A percentile compares a stretch with the other conserved stretches of the same genome.
Evolutionary conservation across 306 rosid species (phyloP).

Genomic region (Oxytropis ochrocephala): DNA sequence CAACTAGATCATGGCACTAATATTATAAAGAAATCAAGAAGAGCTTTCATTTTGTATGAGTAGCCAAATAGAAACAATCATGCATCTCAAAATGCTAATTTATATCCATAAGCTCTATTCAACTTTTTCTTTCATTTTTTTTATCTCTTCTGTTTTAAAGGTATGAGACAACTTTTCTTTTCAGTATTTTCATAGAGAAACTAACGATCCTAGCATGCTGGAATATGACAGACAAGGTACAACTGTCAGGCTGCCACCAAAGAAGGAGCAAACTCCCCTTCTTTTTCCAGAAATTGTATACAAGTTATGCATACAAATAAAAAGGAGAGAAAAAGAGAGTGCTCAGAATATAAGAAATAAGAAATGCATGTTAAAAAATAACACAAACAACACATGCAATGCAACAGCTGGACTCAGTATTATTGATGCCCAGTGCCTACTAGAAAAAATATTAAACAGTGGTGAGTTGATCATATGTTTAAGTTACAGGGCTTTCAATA

Average conservation of each 20-base stretch:
- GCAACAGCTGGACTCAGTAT: slow-evolving; percentile 17
- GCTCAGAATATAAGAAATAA: background rate
- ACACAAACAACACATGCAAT: slow-evolving; percentile 5
- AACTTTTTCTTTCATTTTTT: background rate
- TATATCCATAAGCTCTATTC: background rate
- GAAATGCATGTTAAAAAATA: background rate
- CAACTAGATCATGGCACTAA: background rate
- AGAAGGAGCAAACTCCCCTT: background rate
- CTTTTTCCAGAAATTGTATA: background rate
- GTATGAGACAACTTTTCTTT: background rate
- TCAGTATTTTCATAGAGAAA: background rate
- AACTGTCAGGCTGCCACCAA: background rate
- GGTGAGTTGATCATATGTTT: background rate
- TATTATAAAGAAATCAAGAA: background rate
- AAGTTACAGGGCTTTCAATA: too few relatives aligned
- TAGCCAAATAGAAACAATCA: background rate
- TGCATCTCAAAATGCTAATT: slow-evolving; percentile 2
- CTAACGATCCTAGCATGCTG: background rate
- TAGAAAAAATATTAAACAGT: background rate
- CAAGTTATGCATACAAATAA: background rate
- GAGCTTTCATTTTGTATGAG: slow-evolving; percentile 6
- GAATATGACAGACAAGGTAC: slow-evolving; percentile 1
- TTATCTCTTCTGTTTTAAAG: background rate
- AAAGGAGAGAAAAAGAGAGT: background rate
- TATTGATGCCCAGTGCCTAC: background rate